Percentiles rank a stretch among this genome's conserved stretches.
Conservation (phyloP, 768 basidiomycete species). For the Lepiota venenata region DNA sequence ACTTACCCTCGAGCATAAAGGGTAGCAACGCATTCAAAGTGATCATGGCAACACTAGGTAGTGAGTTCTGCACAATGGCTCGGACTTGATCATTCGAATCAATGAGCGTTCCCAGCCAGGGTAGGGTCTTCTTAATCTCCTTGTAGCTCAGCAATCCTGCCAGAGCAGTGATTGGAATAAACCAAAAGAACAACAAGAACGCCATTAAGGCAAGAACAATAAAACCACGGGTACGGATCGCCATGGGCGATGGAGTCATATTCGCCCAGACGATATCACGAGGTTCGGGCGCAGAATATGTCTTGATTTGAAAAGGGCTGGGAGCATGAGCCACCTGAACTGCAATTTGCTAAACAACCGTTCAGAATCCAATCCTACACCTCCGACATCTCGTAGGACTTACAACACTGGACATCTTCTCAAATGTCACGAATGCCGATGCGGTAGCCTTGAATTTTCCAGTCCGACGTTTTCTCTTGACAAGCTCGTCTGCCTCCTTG, state of each 20-base stretch:
- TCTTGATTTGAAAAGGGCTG: constrained; percentile 60
- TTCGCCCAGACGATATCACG: constrained; percentile 96
- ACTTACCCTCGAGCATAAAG: constrained; percentile 80
- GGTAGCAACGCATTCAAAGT: constrained; percentile 86
- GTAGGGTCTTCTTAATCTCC: constrained; percentile 88
- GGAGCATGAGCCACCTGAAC: constrained; percentile 80
- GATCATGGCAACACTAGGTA: constrained; percentile 90
- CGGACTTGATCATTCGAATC: constrained; percentile 76
- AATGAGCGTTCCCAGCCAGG: constrained; percentile 84
- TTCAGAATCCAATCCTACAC: constrained; percentile 3
- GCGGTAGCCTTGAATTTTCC: constrained; percentile 82
- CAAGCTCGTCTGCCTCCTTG: constrained; percentile 76
- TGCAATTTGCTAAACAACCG: constrained; percentile 68
- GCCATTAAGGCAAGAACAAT: constrained; percentile 68
- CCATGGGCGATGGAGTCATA: constrained; percentile 61
- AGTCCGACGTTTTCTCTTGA: constrained; percentile 64
- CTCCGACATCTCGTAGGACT: constrained; percentile 23
- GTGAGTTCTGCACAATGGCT: constrained; percentile 90
- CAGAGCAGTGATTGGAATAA: constrained; percentile 84
- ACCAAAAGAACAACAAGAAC: constrained; percentile 86
- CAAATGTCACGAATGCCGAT: constrained; percentile 93
- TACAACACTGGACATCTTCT: constrained; percentile 91
- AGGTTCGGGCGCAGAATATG: constrained; percentile 85
- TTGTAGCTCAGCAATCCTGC: constrained; percentile 88
- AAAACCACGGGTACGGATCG: constrained; percentile 62